Percentiles rank a stretch among this genome's conserved stretches.
phyloP scores from a whole-genome alignment of 805 yeast species.

The Kodamaea kaohsiungensis region DNA sequence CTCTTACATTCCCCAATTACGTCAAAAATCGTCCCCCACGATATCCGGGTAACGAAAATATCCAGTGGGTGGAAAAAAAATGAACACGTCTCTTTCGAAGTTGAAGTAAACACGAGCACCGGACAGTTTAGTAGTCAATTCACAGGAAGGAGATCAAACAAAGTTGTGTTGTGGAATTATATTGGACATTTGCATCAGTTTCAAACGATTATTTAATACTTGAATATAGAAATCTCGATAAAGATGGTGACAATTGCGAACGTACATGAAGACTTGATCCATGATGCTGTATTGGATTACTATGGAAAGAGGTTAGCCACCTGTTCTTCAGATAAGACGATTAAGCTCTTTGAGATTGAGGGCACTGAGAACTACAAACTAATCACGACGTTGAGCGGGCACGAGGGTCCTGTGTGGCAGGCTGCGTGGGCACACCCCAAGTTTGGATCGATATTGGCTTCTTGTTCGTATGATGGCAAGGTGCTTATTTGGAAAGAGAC shows the following conservation, averaged over 20 bases:
- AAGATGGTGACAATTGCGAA: slow-evolving; percentile 79
- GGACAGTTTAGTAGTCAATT: not conserved
- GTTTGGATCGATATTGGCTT: slow-evolving; percentile 91
- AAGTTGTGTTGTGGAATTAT: not conserved
- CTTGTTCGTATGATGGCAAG: slow-evolving; percentile 94
- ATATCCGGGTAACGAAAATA: slow-evolving; percentile 9
- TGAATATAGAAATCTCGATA: not conserved
- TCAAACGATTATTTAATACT: not conserved
- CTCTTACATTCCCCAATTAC: not conserved
- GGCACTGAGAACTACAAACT: slow-evolving; percentile 77
- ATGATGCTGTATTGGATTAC: slow-evolving; percentile 96
- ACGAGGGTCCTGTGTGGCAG: slow-evolving; percentile 99
- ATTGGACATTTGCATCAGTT: not conserved
- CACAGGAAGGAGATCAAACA: not conserved
- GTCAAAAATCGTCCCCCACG: not conserved
- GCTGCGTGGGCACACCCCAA: slow-evolving; percentile 99
- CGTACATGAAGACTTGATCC: slow-evolving; percentile 90
- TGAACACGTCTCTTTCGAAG: slow-evolving; percentile 11
- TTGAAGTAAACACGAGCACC: not conserved
- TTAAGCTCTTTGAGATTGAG: slow-evolving; percentile 88
- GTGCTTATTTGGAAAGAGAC: slow-evolving; percentile 91
- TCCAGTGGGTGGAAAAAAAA: slow-evolving; percentile 1
- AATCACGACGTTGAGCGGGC: slow-evolving; percentile 84
- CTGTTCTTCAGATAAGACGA: slow-evolving; percentile 94
- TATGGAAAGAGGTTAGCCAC: slow-evolving; percentile 96